Conservation (phyloP, 2,329 filamentous ascomycete species). For the Apiospora malaysiana region DNA sequence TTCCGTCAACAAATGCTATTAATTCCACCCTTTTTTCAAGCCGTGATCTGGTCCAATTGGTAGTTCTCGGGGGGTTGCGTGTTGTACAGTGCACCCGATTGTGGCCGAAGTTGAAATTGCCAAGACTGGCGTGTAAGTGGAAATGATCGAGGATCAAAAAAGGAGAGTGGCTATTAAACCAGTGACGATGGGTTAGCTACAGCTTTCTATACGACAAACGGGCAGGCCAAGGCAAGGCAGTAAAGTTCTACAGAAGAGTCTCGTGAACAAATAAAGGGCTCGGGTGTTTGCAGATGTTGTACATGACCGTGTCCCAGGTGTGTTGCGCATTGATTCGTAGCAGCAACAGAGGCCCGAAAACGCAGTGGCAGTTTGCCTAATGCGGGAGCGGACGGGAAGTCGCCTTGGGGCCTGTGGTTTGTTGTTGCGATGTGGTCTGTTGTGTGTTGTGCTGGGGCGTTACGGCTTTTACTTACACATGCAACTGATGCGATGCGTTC, state of each 20-base stretch:
- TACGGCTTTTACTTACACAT: slow-evolving; percentile 18
- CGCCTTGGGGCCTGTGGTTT: not conserved
- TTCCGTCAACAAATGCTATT: not conserved
- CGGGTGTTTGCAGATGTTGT: slow-evolving; percentile 19
- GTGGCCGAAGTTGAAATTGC: slow-evolving; percentile 8
- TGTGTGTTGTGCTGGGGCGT: slow-evolving; percentile 4
- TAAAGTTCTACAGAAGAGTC: slow-evolving; percentile 21
- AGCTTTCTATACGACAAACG: slow-evolving; percentile 12
- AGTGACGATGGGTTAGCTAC: slow-evolving; percentile 20
- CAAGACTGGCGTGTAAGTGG: slow-evolving; percentile 17
- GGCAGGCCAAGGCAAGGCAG: not conserved
- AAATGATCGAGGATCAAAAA: slow-evolving; percentile 11
- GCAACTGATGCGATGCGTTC: slow-evolving; percentile 4
- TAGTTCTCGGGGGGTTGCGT: not conserved
- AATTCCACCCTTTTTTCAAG: slow-evolving; percentile 9
- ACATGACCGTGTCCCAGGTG: not conserved
- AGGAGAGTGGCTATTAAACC: slow-evolving; percentile 15
- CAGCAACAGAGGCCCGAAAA: not conserved
- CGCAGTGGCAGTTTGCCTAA: slow-evolving; percentile 14
- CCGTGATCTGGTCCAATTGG: not conserved
- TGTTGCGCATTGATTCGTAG: not conserved
- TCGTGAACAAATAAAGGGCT: slow-evolving; percentile 17
- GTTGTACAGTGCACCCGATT: slow-evolving; percentile 17
- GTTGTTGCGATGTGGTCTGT: not conserved
- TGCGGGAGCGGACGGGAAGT: slow-evolving; percentile 3